Evolutionary conservation across 441 rosid genomes (phyloP).

Genomic region (Gossypium armourianum): DNA sequence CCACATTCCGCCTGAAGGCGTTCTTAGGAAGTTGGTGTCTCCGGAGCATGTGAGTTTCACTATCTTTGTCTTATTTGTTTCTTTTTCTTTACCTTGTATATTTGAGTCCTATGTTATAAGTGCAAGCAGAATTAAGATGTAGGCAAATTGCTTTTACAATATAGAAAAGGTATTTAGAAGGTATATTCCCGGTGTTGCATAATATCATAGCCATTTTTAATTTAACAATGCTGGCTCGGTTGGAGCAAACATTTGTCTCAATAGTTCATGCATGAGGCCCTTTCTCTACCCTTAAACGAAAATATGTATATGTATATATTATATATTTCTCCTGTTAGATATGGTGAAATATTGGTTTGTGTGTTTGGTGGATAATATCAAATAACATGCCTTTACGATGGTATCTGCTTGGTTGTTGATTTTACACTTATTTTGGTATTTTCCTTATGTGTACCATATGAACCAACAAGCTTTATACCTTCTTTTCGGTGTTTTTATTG

Average conservation of each 20-base stretch:
- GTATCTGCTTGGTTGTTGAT: not conserved
- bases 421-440: not conserved
- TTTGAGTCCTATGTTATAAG: not conserved
- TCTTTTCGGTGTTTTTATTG: not conserved
- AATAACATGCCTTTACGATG: not conserved
- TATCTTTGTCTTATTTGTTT: conserved; percentile 16
- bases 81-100: not conserved
- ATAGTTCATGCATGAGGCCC: not conserved
- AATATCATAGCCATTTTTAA: not conserved
- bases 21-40: conserved; percentile 57
- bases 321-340: conserved; percentile 8
- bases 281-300: not conserved
- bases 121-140: not conserved
- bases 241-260: not conserved
- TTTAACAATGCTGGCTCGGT: not conserved
- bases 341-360: not conserved
- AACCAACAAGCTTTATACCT: conserved; percentile 2
- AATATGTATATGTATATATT: not conserved
- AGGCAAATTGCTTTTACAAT: not conserved
- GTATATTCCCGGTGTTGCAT: not conserved
- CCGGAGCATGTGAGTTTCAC: conserved; percentile 71
- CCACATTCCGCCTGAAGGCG: conserved; percentile 69
- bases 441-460: not conserved
- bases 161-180: not conserved
- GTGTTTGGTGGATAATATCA: not conserved